Percentiles rank a stretch among this genome's conserved stretches.
Conservation (phyloP, 306 rosid species). For the Sicyos edulis region DNA sequence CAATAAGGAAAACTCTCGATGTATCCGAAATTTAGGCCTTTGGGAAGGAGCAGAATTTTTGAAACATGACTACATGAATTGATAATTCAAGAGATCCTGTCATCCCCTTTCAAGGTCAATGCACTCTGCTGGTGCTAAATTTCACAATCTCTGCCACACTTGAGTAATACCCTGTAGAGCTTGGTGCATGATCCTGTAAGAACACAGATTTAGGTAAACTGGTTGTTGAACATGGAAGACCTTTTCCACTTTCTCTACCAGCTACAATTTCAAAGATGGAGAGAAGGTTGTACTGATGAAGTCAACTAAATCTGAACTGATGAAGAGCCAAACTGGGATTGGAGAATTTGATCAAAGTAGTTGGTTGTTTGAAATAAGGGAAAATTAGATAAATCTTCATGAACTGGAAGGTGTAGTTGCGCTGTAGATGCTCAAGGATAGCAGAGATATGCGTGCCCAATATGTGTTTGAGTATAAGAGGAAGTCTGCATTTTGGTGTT, state of each 20-base stretch:
- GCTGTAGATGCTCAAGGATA: background rate
- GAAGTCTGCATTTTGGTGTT: background rate
- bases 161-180: background rate
- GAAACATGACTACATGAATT: background rate
- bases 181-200: conserved; percentile 25
- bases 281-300: conserved; percentile 77
- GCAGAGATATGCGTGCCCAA: background rate
- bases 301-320: conserved; percentile 68
- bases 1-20: background rate
- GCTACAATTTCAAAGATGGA: conserved; percentile 64
- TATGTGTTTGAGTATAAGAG: background rate
- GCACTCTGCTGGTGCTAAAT: background rate
- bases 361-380: conserved; percentile 49
- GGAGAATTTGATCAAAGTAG: conserved; percentile 37
- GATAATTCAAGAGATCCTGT: background rate
- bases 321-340: conserved; percentile 71
- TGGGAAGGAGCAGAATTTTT: background rate
- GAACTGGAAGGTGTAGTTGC: background rate
- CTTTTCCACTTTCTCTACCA: conserved; percentile 65
- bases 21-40: background rate
- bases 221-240: conserved; percentile 52
- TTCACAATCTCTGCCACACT: background rate
- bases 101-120: background rate
- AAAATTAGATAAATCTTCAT: conserved; percentile 31
- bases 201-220: conserved; percentile 66